Base-by-base conservation (phyloP, 164 flowering plant species). In the Chloranthus sessilifolius region DNA sequence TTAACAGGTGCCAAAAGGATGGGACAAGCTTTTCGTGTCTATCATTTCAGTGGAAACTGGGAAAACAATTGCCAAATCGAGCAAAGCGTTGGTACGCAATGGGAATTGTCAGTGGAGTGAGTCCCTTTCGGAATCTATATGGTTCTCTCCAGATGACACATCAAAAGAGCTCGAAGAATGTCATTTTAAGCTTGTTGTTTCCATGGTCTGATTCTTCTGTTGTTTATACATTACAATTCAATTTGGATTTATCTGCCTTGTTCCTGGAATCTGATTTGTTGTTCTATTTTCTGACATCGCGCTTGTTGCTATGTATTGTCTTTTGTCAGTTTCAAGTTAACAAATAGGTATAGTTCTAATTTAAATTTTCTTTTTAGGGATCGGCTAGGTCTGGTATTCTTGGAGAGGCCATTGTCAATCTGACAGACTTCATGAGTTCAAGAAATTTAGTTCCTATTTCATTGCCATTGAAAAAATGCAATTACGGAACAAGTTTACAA, bases 31-130 rank as follows among this genome's bases (percentile, higher is more conserved):
- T 58, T 59, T 64, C 22, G 73, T 78, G 27, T 76, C 76, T 29
- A 46, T 76, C 25, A 15, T 68, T 24, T 75, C 76, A 2, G 60
- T 67, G 36, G 79, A 76, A 57, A 73, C 75, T 7, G 84, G 81
- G 54, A 82, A 72, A 63, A 70, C 69, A 20, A 41, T 68, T 19
- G 54, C 62, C 49, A 79, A 73, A 53, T 71, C 82, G 27, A 62
- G 67, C 30, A 79, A 77, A 68, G 77, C 72, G 37, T 45, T 55
- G 8, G 79, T 69, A 9, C 53, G 72, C 31, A 70, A 64, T 64
- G 82, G 90, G 51, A 69, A 21, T 52, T 80, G 85, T 53, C 71
- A 47, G 28, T 83, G 90, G 90, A 55, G 68, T 12, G 90, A 83
- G 30, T 49, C 74, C 34, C 44, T 83, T 5, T 61, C 83, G 12